Percentiles rank a stretch among this genome's conserved stretches.
Conservation (phyloP, 2,329 filamentous ascomycete genomes). For the Rhynchosporium graminicola region DNA sequence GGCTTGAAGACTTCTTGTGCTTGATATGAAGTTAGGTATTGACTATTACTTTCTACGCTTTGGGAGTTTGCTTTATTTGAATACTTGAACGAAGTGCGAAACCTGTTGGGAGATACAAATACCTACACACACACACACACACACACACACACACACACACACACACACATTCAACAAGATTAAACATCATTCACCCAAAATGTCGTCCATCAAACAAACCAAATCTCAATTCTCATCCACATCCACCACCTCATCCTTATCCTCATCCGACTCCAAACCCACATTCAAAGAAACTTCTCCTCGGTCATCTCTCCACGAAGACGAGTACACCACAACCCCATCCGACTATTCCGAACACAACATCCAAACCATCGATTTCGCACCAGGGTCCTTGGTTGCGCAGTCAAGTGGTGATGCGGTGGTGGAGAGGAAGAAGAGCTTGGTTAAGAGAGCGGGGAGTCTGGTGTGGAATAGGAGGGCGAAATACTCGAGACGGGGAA, state of each 20-base stretch:
- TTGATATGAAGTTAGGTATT: no score
- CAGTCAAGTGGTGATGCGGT: neutral
- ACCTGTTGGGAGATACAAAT: neutral
- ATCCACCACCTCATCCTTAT: neutral
- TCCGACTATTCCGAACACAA: neutral
- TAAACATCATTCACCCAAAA: neutral
- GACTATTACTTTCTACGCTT: neutral
- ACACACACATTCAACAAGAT: neutral
- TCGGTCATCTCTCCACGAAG: constrained; percentile 4
- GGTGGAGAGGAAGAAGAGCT: constrained; percentile 3
- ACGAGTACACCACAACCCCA: neutral
- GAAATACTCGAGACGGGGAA: constrained; percentile 20
- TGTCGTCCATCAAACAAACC: neutral
- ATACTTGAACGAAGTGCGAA: neutral
- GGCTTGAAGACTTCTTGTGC: no score
- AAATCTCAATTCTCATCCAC: neutral
- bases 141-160: neutral
- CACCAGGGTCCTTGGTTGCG: neutral
- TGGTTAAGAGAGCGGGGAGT: constrained; percentile 4
- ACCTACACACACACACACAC: neutral
- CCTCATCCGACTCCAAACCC: neutral
- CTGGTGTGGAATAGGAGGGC: constrained; percentile 21
- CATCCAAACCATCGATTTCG: constrained; percentile 20
- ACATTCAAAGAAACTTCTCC: neutral
- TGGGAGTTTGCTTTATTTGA: neutral